Percentiles rank a stretch among this genome's conserved stretches.
Evolutionary conservation across 2,329 filamentous ascomycete genomes (phyloP).

Genomic region (Monosporascus sp.): DNA sequence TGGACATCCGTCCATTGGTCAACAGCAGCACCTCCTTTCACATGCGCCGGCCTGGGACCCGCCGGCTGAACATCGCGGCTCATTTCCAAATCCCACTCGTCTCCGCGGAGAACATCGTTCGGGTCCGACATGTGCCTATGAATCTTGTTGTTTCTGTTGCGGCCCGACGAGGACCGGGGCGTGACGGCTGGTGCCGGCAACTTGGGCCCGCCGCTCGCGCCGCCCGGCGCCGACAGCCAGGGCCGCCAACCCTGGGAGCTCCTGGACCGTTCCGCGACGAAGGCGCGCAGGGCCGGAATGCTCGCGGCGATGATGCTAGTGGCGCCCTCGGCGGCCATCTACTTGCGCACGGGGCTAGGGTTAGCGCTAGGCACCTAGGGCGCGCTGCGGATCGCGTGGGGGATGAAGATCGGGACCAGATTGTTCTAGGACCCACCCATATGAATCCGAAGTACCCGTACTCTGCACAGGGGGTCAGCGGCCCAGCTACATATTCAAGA

Average conservation of each 20-base stretch:
- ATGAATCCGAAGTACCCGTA: slow-evolving; percentile 4
- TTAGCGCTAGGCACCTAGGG: neutral
- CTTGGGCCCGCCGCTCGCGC: no score
- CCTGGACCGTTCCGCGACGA: neutral
- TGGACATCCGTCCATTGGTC: no score
- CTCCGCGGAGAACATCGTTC: no score
- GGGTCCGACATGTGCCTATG: no score
- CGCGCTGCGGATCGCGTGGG: neutral
- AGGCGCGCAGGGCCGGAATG: slow-evolving; percentile 3
- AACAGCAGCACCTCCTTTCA: no score
- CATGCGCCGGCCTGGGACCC: no score
- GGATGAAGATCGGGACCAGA: neutral
- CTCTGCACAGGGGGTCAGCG: neutral
- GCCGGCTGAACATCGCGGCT: no score
- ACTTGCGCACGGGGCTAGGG: neutral
- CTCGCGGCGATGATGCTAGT: slow-evolving; percentile 5
- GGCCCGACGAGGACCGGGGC: no score
- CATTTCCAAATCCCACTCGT: no score
- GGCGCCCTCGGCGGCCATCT: slow-evolving; percentile 4
- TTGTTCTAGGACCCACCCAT: neutral
- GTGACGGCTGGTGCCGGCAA: no score
- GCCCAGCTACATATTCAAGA: neutral
- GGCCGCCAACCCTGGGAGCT: neutral
- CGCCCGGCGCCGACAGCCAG: neutral
- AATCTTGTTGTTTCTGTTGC: no score